Evolutionary conservation across 176 grass and related monocot species (phyloP), one percentile per base, ranked within the genome.

Genomic region (Elaeis guineensis): DNA sequence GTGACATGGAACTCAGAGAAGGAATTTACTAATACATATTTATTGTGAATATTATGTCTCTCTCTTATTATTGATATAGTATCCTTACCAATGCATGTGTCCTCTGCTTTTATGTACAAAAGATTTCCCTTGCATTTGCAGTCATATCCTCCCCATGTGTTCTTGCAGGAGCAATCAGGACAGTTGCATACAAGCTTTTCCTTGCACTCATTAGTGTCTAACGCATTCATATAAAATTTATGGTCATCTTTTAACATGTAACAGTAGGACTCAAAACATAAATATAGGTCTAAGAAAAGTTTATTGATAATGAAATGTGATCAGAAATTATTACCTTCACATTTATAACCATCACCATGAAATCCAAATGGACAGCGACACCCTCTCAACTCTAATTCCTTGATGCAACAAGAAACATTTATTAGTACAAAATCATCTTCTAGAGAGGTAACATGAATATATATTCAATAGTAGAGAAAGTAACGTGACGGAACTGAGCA

Each of bases 181-280:
- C 93, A 92, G 8, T 72, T 75, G 65, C 93, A 98, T 8, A 76
- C 84, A n/a, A 73, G 28, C 78, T 76, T 92, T 65, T 83, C 84
- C 19, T 79, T 71, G 76, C 87, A 98, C 71, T 92, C 93, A 64
- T 98, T 67, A 4, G 89, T 71, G 63, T 98, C 93, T 96, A 61
- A 49, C 65, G 59, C 29, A 51, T 22, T 59, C 26, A 1, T 12
- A 52, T 16, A 16, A 50, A 61, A 21, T 16, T 39, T 2, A 4
- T 55, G 23, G 1, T 48, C 29, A 16, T 16, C 17, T 50, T 17
- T 29, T 55, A 29, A 57, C 50, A 29, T 64, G 28, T 63, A 60
- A 0, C 0, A 5, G 3, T 44, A 12, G 14, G 35, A 44, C 8
- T 44, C 14, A 44, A 44, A 9, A 35, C 32, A 9, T 35, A 35